Evolutionary conservation across 78 protist species (phyloP).

Genomic region (Protostelium mycophagum): DNA sequence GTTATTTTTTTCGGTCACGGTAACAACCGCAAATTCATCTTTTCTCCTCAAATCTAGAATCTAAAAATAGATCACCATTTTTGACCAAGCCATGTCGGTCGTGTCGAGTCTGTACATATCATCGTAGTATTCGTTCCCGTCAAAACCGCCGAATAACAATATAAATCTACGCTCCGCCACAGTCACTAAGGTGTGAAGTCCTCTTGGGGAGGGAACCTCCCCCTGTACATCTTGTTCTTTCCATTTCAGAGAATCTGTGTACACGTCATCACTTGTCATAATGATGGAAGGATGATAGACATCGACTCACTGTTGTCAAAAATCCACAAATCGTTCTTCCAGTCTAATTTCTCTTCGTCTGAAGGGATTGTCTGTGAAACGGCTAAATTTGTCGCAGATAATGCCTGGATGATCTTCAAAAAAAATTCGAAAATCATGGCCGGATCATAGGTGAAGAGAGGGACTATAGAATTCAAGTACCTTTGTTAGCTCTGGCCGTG

Average conservation of each 20-base stretch:
- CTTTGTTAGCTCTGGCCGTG: no score
- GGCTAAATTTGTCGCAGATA: no score
- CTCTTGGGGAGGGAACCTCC: not conserved
- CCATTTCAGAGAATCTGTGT: not conserved
- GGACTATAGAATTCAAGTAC: no score
- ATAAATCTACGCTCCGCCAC: not conserved
- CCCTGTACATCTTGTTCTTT: not conserved
- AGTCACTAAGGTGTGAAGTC: not conserved
- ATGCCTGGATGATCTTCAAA: no score
- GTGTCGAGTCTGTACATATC: not conserved
- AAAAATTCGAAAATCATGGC: no score
- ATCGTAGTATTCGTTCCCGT: not conserved
- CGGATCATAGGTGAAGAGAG: no score
- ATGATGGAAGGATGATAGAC: no score
- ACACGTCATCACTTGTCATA: not conserved
- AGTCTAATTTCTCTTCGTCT: not conserved
- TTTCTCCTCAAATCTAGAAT: no score
- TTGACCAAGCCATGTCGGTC: not conserved
- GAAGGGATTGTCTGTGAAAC: not conserved
- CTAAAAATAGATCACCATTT: not conserved
- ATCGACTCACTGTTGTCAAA: not conserved
- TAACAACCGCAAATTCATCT: no score
- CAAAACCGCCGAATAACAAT: not conserved
- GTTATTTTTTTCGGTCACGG: no score
- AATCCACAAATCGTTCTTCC: not conserved